A percentile compares a stretch with the other conserved stretches of the same genome.
phyloP scores from a whole-genome alignment of 2,329 filamentous ascomycete species.

The Macroventuria anomochaeta region DNA sequence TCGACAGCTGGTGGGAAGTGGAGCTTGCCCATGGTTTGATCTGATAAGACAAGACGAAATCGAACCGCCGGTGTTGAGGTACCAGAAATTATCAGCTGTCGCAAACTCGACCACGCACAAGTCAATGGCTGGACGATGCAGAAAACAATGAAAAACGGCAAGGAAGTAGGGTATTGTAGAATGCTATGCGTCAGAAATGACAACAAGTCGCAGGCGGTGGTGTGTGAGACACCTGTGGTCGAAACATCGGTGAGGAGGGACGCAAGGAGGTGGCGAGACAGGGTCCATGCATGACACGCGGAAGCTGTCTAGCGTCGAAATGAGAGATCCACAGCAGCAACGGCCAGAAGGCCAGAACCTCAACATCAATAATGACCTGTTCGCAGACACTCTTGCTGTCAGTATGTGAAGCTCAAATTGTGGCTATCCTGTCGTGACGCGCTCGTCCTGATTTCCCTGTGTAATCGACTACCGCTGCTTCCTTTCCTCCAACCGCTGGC shows the following conservation, averaged over 20 bases:
- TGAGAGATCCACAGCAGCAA: not conserved
- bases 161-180: not conserved
- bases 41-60: not conserved
- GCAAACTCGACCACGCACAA: constrained; percentile 4
- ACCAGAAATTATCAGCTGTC: not conserved
- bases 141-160: not conserved
- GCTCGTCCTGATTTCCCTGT: no score
- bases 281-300: constrained; percentile 12
- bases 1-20: constrained; percentile 41
- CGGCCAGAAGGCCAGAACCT: not conserved
- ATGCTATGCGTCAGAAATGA: not conserved
- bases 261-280: constrained; percentile 20
- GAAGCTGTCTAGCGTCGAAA: constrained; percentile 8
- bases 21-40: constrained; percentile 36
- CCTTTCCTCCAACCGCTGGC: not conserved
- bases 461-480: constrained; percentile 1
- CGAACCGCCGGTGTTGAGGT: not conserved
- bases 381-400: no score
- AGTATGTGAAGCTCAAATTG: no score
- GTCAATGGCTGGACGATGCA: constrained; percentile 8
- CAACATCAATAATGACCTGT: not conserved
- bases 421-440: no score
- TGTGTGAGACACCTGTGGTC: constrained; percentile 4
- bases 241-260: constrained; percentile 13
- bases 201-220: not conserved